These are phyloP conservation scores for Keqinozyma sinolaborantium DNA, from an alignment of 1,139 yeast species.

Conservation along the genomic window DNA sequence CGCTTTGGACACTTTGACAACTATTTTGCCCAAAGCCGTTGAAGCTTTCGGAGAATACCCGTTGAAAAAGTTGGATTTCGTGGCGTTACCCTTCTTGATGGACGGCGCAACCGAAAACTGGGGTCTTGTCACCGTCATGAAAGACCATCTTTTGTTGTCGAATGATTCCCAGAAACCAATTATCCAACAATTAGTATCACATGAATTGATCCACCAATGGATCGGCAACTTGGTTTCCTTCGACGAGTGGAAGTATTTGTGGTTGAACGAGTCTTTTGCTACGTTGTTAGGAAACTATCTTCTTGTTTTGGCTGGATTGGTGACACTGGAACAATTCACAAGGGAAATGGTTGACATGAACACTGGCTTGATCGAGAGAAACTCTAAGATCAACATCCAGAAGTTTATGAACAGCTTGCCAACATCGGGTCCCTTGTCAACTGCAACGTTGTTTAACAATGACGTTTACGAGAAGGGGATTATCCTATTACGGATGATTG, in stretches of 20 bases:
- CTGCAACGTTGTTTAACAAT: constrained; percentile 43
- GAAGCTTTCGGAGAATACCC: constrained; percentile 49
- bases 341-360: constrained; percentile 29
- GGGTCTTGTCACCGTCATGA: constrained; percentile 61
- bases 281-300: constrained; percentile 59
- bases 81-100: constrained; percentile 63
- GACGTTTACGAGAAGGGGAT: constrained; percentile 66
- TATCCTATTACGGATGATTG: constrained; percentile 53
- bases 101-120: constrained; percentile 83
- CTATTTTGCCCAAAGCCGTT: constrained; percentile 45
- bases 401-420: constrained; percentile 22
- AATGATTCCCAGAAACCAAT: constrained; percentile 36
- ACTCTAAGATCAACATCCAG: constrained; percentile 22
- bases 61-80: constrained; percentile 58
- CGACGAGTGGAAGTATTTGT: constrained; percentile 61
- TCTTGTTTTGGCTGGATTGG: constrained; percentile 20
- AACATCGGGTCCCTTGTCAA: constrained; percentile 13
- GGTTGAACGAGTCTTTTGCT: constrained; percentile 78
- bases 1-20: constrained; percentile 44
- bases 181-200: constrained; percentile 54
- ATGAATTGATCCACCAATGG: constrained; percentile 78
- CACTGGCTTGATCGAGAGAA: constrained; percentile 37
- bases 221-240: constrained; percentile 65
- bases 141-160: constrained; percentile 16
- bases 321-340: constrained; percentile 19